Evolutionary conservation across 2,329 filamentous ascomycete genomes (phyloP).

Genomic region (Fusarium paranaense): DNA sequence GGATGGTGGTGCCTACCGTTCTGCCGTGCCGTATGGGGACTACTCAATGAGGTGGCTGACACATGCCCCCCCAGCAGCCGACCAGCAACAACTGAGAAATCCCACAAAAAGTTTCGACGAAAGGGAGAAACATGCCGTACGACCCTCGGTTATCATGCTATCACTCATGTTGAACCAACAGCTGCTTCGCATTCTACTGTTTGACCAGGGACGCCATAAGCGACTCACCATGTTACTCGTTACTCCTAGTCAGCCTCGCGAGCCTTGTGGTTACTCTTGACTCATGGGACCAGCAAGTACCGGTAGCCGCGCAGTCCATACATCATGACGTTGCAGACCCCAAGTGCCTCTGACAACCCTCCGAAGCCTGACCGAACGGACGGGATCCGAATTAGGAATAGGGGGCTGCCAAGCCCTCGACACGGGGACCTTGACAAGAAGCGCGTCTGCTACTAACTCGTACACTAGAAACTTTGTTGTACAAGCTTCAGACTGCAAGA

Average conservation of each 20-base stretch:
- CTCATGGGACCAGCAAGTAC: slow-evolving; percentile 11
- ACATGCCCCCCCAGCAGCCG: slow-evolving; percentile 17
- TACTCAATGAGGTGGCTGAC: slow-evolving; percentile 11
- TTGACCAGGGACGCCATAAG: not conserved
- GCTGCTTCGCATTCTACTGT: not conserved
- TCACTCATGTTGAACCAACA: not conserved
- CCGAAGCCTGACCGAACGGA: slow-evolving; percentile 8
- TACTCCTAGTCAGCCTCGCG: slow-evolving; percentile 12
- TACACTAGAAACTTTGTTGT: not conserved
- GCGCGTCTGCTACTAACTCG: not conserved
- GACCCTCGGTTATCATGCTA: not conserved
- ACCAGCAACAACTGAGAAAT: slow-evolving; percentile 5
- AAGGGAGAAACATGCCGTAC: slow-evolving; percentile 13
- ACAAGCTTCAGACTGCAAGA: slow-evolving; percentile 8
- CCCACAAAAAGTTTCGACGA: slow-evolving; percentile 17
- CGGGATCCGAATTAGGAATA: slow-evolving; percentile 22
- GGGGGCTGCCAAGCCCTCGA: slow-evolving; percentile 26
- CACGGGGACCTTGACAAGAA: slow-evolving; percentile 1
- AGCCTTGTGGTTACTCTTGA: slow-evolving; percentile 2
- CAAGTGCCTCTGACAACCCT: not conserved
- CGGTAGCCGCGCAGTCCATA: not conserved
- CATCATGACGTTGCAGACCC: slow-evolving; percentile 12
- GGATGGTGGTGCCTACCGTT: slow-evolving; percentile 10
- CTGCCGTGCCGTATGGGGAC: not conserved
- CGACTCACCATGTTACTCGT: not conserved